These are phyloP conservation scores for Atalantia buxifolia DNA, from an alignment of 345 rosid species.

Conservation along the genomic window DNA sequence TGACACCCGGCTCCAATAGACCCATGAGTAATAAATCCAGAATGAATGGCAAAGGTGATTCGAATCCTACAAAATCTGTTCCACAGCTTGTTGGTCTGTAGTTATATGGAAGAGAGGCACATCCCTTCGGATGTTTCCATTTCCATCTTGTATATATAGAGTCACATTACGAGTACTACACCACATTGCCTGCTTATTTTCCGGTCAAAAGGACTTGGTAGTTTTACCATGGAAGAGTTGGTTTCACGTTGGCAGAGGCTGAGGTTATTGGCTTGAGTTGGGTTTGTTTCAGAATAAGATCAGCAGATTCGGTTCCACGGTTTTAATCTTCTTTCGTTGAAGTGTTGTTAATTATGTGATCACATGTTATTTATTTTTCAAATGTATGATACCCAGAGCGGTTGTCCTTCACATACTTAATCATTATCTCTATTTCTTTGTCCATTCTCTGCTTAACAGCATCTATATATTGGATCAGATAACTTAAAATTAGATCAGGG, in stretches of 20 bases:
- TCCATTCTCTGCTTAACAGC: not conserved
- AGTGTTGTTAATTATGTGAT: slow-evolving; percentile 10
- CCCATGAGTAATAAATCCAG: slow-evolving; percentile 31
- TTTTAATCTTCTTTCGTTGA: not conserved
- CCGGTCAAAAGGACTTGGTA: not conserved
- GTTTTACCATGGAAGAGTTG: not conserved
- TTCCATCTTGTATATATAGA: slow-evolving; percentile 6
- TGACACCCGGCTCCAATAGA: slow-evolving; percentile 32
- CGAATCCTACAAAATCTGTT: slow-evolving; percentile 26
- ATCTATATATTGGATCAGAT: too few species aligned
- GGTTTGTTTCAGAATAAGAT: not conserved
- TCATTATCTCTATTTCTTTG: not conserved
- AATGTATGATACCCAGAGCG: slow-evolving; percentile 6
- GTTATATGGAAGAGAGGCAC: not conserved
- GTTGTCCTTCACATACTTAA: not conserved
- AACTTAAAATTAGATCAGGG: not conserved
- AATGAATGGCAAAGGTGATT: slow-evolving; percentile 26
- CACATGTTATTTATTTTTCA: not conserved
- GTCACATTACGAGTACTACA: not conserved
- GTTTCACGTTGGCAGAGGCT: not conserved
- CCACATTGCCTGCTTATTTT: not conserved
- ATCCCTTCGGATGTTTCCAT: not conserved
- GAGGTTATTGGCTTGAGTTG: not conserved
- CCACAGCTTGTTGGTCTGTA: slow-evolving; percentile 29
- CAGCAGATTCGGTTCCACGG: not conserved